These are phyloP conservation scores for Colletotrichum orbiculare DNA, from an alignment of 2,329 filamentous ascomycete genomes.

Conservation along the genomic window DNA sequence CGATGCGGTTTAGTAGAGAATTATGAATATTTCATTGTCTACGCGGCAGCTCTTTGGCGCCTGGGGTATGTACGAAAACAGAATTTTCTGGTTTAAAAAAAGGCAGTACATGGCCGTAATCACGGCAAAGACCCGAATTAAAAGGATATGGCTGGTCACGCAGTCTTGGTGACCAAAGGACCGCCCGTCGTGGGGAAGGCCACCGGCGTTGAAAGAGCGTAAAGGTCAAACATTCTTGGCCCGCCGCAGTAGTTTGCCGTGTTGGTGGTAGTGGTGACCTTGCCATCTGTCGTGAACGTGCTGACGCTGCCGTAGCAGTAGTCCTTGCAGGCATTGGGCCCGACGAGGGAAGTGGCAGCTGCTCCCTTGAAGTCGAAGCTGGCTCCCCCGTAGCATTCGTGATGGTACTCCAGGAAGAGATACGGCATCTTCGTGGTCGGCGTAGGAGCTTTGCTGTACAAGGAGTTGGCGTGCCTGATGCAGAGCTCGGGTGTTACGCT, in stretches of 20 bases:
- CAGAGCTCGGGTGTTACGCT: constrained; percentile 49
- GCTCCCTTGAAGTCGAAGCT: constrained; percentile 40
- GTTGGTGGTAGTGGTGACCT: constrained; percentile 40
- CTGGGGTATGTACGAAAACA: constrained; percentile 21
- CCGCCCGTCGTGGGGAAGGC: constrained; percentile 40
- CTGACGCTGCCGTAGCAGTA: constrained; percentile 42
- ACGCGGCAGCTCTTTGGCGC: constrained; percentile 10
- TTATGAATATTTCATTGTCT: constrained; percentile 18
- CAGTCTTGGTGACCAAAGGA: constrained; percentile 32
- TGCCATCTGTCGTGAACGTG: constrained; percentile 38
- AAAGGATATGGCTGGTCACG: neutral
- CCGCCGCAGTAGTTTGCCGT: constrained; percentile 46
- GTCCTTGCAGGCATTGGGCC: constrained; percentile 45
- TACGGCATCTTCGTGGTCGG: constrained; percentile 42
- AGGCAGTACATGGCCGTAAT: constrained; percentile 6
- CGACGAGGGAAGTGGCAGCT: constrained; percentile 41
- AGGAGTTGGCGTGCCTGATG: constrained; percentile 44
- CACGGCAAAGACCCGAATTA: neutral
- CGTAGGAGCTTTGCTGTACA: constrained; percentile 41
- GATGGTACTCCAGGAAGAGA: constrained; percentile 47
- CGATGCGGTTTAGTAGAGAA: neutral
- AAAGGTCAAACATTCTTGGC: constrained; percentile 48
- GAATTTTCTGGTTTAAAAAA: constrained; percentile 6
- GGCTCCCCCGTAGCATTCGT: constrained; percentile 47
- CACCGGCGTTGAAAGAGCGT: constrained; percentile 39